Base-by-base conservation (phyloP, 1,284 basidiomycete species). In the Volvariella surrecta region DNA sequence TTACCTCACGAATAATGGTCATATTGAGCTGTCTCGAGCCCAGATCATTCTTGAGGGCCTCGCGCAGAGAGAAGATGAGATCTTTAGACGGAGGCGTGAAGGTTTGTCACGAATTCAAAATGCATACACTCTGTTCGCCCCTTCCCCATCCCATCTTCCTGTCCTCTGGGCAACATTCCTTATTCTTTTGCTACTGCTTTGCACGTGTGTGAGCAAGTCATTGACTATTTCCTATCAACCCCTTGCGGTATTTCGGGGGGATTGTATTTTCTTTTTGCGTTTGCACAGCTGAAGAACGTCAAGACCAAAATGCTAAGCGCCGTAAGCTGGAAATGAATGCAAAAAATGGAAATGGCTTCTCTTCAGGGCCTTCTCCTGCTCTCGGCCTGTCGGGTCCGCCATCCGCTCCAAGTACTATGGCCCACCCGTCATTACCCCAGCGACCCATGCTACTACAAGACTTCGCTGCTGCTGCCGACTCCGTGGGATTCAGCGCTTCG, bases 41-140 rank as follows among this genome's bases (percentile, higher is more conserved):
- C 89, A 97, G 67, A 81, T 96, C 58, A 97, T 99, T 58, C 77
- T 99, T 61, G 90, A 96, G 59, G 94, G 93, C 49, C 73, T 99
- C 47, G 92, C 94, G 7, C 76, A 75, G 59, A 74, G 86, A 58
- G 96, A 99, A 69, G 92, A 96, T 66, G 91, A 93, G 35, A 99
- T 99, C 54, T 99, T 99, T 67, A 76, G 85, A 59, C 79, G 78
- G 59, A 76, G 95, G 57, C 88, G 88, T 65, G 91, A 98, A 78
- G 76, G 90, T 91, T 63, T 66, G 83, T 75, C 54, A 47, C 45
- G 49, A 39, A 41, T 46, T 20, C 45, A 45, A 45, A 44, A 35
- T 35, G n/a, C 34, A 35, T 35, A 9, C 30, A 9, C n/a, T n/a
- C 15, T 31, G 15, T 31, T 9, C 34, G 15, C 15, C 34, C 34